Evolutionary conservation across 2,329 filamentous ascomycete species (phyloP).

Genomic region (Furcasterigmium furcatum): DNA sequence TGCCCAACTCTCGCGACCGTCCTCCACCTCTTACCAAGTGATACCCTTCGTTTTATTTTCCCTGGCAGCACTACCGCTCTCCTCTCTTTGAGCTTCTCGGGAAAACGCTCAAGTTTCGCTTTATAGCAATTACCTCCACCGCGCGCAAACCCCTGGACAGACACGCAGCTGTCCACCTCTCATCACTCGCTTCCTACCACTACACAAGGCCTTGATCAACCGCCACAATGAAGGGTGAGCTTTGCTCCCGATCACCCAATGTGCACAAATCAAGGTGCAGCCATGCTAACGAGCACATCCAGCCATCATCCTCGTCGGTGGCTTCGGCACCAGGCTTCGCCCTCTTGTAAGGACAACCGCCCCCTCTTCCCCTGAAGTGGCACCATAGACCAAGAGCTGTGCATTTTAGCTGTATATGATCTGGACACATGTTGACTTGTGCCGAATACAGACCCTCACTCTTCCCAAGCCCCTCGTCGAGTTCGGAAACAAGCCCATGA

Average conservation of each 20-base stretch:
- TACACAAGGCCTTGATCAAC: constrained; percentile 2
- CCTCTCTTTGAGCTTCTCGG: constrained; percentile 3
- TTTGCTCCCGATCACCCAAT: neutral
- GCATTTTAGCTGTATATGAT: neutral
- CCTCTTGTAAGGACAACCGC: constrained; percentile 72
- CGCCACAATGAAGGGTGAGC: constrained; percentile 12
- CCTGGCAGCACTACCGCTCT: constrained; percentile 2
- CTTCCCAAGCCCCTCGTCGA: constrained; percentile 97
- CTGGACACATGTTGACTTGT: constrained; percentile 7
- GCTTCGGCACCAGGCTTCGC: constrained; percentile 95
- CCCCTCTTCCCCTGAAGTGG: neutral
- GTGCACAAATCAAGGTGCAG: neutral
- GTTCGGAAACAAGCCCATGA: constrained; percentile 99
- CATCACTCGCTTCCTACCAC: neutral
- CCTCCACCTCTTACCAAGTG: constrained; percentile 4
- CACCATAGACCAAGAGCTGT: neutral
- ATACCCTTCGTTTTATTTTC: constrained; percentile 9
- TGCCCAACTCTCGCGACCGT: neutral
- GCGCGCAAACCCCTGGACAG: too few species aligned
- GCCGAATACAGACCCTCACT: constrained; percentile 71
- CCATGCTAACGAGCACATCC: constrained; percentile 5
- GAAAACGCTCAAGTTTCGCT: too few species aligned
- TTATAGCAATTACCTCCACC: too few species aligned
- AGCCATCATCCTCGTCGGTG: constrained; percentile 99
- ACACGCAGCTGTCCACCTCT: too few species aligned